Base-by-base conservation (phyloP, 2,329 filamentous ascomycete species). In the Beauveria varroae region DNA sequence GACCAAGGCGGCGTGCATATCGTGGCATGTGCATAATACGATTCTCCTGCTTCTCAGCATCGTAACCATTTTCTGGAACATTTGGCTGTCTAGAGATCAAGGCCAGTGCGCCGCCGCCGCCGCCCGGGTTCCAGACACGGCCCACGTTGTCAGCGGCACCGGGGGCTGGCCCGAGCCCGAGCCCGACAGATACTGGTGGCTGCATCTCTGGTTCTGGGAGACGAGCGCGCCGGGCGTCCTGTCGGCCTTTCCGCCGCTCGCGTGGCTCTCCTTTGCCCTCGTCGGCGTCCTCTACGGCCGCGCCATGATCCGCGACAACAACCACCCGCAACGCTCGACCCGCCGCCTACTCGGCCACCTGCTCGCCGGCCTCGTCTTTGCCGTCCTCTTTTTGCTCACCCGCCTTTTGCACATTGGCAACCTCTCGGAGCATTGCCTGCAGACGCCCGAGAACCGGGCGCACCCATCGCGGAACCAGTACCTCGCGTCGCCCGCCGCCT, bases 221-320 rank as follows among this genome's bases (percentile, higher is more conserved):
- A 67, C 76, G 8, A 34, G 61, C 3, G 64, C 64, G 0, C 61
- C 64, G 1, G 70, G 63, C 18, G 66, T 78, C 54, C 62, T 75
- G 5, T 79, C 77, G 0, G 69, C 63, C 14, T 79, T 79, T 59
- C 77, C 78, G 0, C 78, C 78, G 0, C 65, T 80, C 65, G 77
- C 76, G 0, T 79, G 78, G 78, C 64, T 79, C 4, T 79, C 78
- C 0, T 79, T 79, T 58, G 75, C 76, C 54, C 69, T 79, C 9
- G 63, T 79, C 18, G 78, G 78, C 4, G 66, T 79, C 0, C 64
- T 79, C 9, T 79, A 78, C 63, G 78, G 72, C 0, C 74, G 78
- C 60, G 37, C 41, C 8, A 40, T 60, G 8, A 64, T 37, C 34
- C 34, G 12, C 34, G 34, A 37, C 4, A 37, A 71, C 46, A 14